A percentile compares a stretch with the other conserved stretches of the same genome.
phyloP scores from a whole-genome alignment of 2,329 filamentous ascomycete species.

The Mycosphaerella sp. region DNA sequence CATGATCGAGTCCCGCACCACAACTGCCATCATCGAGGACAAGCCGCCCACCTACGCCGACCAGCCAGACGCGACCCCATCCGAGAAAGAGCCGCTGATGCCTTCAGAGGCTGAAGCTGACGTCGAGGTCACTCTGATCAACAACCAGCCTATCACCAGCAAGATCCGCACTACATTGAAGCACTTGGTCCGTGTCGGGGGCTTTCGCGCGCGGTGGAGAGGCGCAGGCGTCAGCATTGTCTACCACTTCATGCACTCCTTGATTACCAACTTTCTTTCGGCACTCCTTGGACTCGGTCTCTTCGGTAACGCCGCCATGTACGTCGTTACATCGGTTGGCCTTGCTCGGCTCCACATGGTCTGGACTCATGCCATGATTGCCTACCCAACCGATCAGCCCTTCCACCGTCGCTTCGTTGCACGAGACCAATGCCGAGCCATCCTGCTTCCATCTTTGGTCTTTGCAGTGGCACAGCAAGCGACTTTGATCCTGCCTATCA shows the following conservation, averaged over 20 bases:
- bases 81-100: constrained; percentile 36
- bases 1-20: constrained; percentile 57
- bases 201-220: constrained; percentile 35
- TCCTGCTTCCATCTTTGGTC: constrained; percentile 61
- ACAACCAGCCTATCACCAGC: constrained; percentile 55
- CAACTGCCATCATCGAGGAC: constrained; percentile 42
- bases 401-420: constrained; percentile 67
- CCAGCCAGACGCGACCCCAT: constrained; percentile 43
- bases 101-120: constrained; percentile 36
- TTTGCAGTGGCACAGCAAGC: constrained; percentile 54
- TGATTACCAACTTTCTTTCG: constrained; percentile 27
- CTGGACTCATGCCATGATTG: constrained; percentile 84
- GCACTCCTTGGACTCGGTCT: constrained; percentile 43
- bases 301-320: constrained; percentile 43
- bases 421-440: constrained; percentile 60
- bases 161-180: constrained; percentile 53
- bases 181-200: constrained; percentile 38
- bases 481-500: constrained; percentile 45
- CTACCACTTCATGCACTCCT: constrained; percentile 31
- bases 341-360: constrained; percentile 64
- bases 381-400: constrained; percentile 53
- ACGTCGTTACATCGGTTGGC: constrained; percentile 54
- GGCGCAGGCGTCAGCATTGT: constrained; percentile 33
- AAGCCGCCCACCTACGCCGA: constrained; percentile 45
- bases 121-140: constrained; percentile 42